Conservation (phyloP, 2,329 filamentous ascomycete genomes). For the Pestalotiopsis sp. region DNA sequence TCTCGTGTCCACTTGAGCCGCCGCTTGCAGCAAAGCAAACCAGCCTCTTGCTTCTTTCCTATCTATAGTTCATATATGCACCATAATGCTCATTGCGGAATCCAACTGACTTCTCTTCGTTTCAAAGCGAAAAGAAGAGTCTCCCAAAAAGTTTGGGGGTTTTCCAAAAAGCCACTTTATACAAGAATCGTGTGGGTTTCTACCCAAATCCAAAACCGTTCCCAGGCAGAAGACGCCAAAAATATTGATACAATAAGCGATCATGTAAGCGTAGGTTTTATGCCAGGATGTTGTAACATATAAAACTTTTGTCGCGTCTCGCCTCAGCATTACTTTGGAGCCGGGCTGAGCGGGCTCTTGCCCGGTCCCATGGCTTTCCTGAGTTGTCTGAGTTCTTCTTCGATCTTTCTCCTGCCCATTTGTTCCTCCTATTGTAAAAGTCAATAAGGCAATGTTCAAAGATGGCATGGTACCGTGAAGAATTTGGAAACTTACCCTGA, state of each 20-base stretch:
- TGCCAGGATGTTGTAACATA: neutral
- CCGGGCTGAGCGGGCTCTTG: conserved; percentile 16
- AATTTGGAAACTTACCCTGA: conserved; percentile 30
- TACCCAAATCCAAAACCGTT: neutral
- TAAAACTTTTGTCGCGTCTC: neutral
- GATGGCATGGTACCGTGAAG: neutral
- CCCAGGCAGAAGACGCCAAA: neutral
- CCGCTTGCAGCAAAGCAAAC: neutral
- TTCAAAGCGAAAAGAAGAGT: neutral
- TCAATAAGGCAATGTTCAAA: conserved; percentile 14
- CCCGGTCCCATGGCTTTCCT: conserved; percentile 32
- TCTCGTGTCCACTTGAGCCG: neutral
- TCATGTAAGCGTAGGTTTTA: neutral
- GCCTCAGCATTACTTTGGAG: neutral
- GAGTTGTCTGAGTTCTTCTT: conserved; percentile 33
- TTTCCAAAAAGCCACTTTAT: conserved; percentile 1
- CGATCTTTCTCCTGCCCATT: conserved; percentile 31
- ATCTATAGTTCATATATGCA: neutral
- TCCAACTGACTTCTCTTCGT: neutral
- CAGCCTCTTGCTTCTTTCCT: neutral
- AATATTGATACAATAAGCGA: conserved; percentile 5
- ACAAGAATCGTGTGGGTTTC: neutral
- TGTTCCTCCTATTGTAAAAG: conserved; percentile 28
- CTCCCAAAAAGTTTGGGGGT: neutral
- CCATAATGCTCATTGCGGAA: neutral